phyloP scores from a whole-genome alignment of 176 grass and related monocot species.

The Eragrostis curvula region DNA sequence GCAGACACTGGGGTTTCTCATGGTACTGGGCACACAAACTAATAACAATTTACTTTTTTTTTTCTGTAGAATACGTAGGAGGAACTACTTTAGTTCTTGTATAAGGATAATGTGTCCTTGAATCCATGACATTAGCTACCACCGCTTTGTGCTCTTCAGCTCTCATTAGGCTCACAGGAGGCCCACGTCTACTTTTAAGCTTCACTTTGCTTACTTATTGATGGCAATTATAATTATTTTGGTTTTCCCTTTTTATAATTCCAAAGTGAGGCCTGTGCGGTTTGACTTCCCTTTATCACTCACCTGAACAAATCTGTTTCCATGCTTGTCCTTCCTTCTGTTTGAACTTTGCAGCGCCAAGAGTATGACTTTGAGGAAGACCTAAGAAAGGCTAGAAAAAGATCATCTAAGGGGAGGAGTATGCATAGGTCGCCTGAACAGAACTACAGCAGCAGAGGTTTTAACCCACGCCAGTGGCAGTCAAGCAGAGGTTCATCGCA shows the following conservation, averaged over 20 bases:
- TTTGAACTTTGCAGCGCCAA: conserved; percentile 71
- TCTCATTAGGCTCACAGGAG: not conserved
- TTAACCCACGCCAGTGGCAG: conserved; percentile 56
- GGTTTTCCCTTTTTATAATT: conserved; percentile 23
- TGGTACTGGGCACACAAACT: not conserved
- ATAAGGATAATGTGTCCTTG: not conserved
- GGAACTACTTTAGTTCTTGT: not conserved
- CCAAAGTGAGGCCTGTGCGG: conserved; percentile 18
- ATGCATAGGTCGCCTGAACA: conserved; percentile 51
- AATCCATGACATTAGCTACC: not conserved
- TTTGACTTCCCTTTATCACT: conserved; percentile 22
- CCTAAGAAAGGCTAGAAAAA: conserved; percentile 53
- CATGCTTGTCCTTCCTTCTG: conserved; percentile 15
- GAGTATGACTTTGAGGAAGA: conserved; percentile 85
- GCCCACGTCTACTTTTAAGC: not conserved
- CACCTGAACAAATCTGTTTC: conserved; percentile 18
- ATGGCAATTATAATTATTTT: not conserved
- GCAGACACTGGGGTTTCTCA: not conserved
- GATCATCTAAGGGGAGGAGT: conserved; percentile 48
- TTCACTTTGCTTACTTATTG: conserved; percentile 18
- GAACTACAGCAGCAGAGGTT: conserved; percentile 45
- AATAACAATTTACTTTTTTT: not conserved
- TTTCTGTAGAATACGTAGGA: not conserved
- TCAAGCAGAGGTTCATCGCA: conserved; percentile 46
- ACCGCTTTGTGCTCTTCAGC: not conserved